A percentile compares a stretch with the other conserved stretches of the same genome.
These are phyloP conservation scores for Solanum megistacrolobum DNA, from an alignment of 257 asterid genomes.

Conservation along the genomic window DNA sequence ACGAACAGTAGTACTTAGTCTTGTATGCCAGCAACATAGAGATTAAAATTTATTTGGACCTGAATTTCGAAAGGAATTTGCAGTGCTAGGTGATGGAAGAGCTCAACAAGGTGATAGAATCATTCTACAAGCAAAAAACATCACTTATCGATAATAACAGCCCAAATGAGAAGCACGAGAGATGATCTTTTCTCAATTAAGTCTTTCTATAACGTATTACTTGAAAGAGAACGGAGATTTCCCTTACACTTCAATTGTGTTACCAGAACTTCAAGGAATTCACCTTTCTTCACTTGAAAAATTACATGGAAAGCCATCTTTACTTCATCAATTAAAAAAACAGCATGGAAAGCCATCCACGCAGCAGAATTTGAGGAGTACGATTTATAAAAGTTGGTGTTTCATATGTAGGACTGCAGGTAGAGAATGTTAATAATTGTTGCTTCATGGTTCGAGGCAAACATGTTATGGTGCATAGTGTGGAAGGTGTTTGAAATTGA, in stretches of 20 bases:
- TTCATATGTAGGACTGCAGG: background rate
- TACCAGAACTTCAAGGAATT: background rate
- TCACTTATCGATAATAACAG: background rate
- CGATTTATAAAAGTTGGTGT: background rate
- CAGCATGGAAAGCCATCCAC: background rate
- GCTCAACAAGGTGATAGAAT: background rate
- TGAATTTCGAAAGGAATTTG: background rate
- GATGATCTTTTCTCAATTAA: background rate
- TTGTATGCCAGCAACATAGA: background rate
- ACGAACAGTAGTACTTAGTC: background rate
- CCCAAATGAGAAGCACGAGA: background rate
- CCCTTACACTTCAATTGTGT: background rate
- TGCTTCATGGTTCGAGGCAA: background rate
- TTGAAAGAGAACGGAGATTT: background rate
- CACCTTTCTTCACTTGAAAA: background rate
- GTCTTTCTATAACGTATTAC: background rate
- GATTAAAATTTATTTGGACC: background rate
- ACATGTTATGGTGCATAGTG: background rate
- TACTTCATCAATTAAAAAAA: background rate
- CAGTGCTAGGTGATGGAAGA: slow-evolving; percentile 1
- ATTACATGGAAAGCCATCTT: background rate
- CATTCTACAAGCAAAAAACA: background rate
- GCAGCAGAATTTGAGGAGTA: background rate
- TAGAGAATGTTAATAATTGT: background rate
- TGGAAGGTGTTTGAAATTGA: background rate